Base-by-base conservation (phyloP, 2,329 filamentous ascomycete genomes). In the Ophiostoma sp. region DNA sequence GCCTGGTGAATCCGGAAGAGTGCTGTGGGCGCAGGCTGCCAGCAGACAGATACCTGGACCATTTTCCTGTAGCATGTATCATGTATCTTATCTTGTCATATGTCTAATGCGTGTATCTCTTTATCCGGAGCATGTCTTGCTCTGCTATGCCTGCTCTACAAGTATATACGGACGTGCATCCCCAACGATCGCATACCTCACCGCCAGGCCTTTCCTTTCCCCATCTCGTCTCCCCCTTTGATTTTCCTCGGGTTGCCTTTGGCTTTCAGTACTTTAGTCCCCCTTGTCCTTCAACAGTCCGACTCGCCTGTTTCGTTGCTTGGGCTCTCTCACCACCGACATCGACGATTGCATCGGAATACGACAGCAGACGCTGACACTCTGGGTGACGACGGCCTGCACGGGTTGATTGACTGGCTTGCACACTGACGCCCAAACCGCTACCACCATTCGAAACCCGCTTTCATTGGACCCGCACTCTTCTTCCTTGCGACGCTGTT, bases 121-220 rank as follows among this genome's bases (percentile, higher is more conserved):
- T 41, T 42, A n/a, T 62, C 27, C 11, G 36, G 38, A 40, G 36
- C 58, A 63, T 65, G 44, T 65, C 63, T 65, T 65, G 36, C 44
- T 16, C 63, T 12, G 58, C 58, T 62, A 62, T 62, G 60, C 60
- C 40, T 41, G 40, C 12, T n/a, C 40, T 62, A 4, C 60, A 58
- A 16, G 36, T 66, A 69, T 67, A 65, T 67, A 67, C 60, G 41
- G 66, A 64, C n/a, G 45, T 63, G 55, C 40, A 55, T 66, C 52
- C 67, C 64, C 64, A 45, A 44, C 7, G 41, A 42, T 16, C 49
- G 52, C 64, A 55, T 66, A 27, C 44, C 58, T 52, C 11, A 65
- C 67, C 41, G 44, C 45, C 42, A 49, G 52, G 67, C 55, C 42
- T 66, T 55, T 64, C 66, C 9, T 47, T 40, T 36, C 38, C 27